Conservation (phyloP, 2,329 filamentous ascomycete genomes). For the Monosporascus cannonballus region DNA sequence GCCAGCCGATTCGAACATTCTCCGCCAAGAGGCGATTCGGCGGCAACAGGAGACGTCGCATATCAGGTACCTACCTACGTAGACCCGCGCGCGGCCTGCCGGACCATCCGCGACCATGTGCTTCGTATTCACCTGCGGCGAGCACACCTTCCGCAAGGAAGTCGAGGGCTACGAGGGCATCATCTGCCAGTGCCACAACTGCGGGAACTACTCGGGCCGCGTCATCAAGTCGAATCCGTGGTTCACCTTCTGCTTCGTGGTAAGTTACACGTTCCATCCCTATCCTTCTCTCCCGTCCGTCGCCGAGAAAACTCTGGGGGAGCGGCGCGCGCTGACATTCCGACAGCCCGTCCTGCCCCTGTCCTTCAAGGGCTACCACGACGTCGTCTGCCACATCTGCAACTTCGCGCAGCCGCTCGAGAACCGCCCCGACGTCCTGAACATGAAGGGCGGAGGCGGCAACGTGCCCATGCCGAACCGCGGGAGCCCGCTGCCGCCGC, state of each 20-base stretch:
- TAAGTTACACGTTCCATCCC: conserved; percentile 30
- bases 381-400: conserved; percentile 70
- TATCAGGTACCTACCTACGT: too few relatives aligned
- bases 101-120: conserved; percentile 37
- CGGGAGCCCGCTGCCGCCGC: conserved; percentile 20
- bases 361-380: conserved; percentile 59
- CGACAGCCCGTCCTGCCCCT: conserved; percentile 64
- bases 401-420: conserved; percentile 65
- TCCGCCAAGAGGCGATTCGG: too few relatives aligned
- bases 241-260: conserved; percentile 76
- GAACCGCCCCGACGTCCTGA: conserved; percentile 49
- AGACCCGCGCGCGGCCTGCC: too few relatives aligned
- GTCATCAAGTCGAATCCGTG: conserved; percentile 62
- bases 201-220: conserved; percentile 55
- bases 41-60: too few relatives aligned
- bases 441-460: conserved; percentile 40
- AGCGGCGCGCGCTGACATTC: too few relatives aligned
- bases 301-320: too few relatives aligned
- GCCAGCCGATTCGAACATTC: too few relatives aligned
- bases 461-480: conserved; percentile 31
- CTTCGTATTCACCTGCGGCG: conserved; percentile 56
- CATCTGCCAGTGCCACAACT: conserved; percentile 59
- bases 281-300: not conserved
- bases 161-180: conserved; percentile 56
- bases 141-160: conserved; percentile 55